Base-by-base conservation (phyloP, 2,329 filamentous ascomycete genomes). In the Aspergillus ruber region DNA sequence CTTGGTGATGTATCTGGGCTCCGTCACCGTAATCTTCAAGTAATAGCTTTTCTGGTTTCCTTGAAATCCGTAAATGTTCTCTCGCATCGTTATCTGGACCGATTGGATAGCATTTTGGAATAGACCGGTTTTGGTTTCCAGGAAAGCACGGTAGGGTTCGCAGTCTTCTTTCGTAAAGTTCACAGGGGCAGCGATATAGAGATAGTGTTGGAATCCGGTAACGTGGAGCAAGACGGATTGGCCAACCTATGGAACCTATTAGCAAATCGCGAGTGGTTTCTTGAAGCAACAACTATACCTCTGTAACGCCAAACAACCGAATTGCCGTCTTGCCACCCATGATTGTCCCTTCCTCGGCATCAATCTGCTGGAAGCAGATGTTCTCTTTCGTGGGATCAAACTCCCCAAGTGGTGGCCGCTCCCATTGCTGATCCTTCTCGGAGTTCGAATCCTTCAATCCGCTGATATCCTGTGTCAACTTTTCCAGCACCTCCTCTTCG, bases 161-260 rank as follows among this genome's bases (percentile, higher is more conserved):
- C 89, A 90, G 64, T 98, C 90, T 38, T 83, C 78, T 41, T 82
- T 82, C 23, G 81, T 81, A 67, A 98, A 98, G 21, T 82, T 80
- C 7, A 90, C 74, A 0, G 93, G 93, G 0, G 94, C 93, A 8
- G 88, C 86, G 41, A 97, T 83, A 61, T 95, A 98, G 47, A 98
- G 82, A 65, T 98, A 98, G 67, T 98, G 93, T 57, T 89, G 85
- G 70, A 98, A 98, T 62, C 90, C 88, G 13, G 88, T 95, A 53
- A 98, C 90, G 67, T 98, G 93, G 10, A 98, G 76, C 67, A 98
- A 81, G 35, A 95, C 89, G 3, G 93, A 98, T 69, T 98, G 86
- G 46, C 93, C 93, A 38, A 68, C 69, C 77, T 82, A 50, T 21
- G 15, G 6, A 27, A 18, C 9, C 36, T 39, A 3, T 48, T 58